Percentiles rank a stretch among this genome's conserved stretches.
phyloP scores from a whole-genome alignment of 345 rosid species.

The Raphanus raphanistrum region DNA sequence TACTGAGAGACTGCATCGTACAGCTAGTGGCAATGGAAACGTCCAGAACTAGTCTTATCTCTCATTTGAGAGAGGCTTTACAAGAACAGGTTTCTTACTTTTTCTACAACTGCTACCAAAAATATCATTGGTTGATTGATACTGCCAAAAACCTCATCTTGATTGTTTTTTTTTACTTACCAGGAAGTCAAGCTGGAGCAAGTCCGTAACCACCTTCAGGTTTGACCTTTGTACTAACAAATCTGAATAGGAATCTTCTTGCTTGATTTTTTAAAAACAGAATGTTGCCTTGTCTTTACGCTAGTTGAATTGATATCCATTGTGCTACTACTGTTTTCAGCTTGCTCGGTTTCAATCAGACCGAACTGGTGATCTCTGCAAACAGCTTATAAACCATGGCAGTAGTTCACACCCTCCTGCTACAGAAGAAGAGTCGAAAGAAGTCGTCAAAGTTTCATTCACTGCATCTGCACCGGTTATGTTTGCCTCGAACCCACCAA shows the following conservation, averaged over 20 bases:
- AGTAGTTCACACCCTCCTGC: constrained; percentile 38
- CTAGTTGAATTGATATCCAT: no score
- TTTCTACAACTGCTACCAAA: constrained; percentile 6
- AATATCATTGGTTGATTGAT: constrained; percentile 3
- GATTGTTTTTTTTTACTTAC: background rate
- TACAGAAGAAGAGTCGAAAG: constrained; percentile 43
- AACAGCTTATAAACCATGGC: constrained; percentile 46
- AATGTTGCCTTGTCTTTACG: no score
- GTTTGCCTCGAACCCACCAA: constrained; percentile 53
- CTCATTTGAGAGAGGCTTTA: constrained; percentile 72
- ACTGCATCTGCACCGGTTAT: constrained; percentile 52
- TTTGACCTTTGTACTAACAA: no score
- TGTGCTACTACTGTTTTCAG: no score
- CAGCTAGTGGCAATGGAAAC: constrained; percentile 66
- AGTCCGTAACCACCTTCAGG: constrained; percentile 72
- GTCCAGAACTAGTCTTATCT: constrained; percentile 67
- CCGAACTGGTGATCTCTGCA: constrained; percentile 47
- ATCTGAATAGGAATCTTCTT: no score
- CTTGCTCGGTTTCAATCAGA: constrained; percentile 61
- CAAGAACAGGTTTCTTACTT: constrained; percentile 73
- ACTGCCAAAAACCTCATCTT: constrained; percentile 28
- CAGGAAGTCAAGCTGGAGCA: constrained; percentile 85
- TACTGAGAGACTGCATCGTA: constrained; percentile 69
- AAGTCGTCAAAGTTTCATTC: constrained; percentile 24
- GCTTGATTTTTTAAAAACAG: no score